Base-by-base conservation (phyloP, 2,329 filamentous ascomycete species). In the Diatrype stigma region DNA sequence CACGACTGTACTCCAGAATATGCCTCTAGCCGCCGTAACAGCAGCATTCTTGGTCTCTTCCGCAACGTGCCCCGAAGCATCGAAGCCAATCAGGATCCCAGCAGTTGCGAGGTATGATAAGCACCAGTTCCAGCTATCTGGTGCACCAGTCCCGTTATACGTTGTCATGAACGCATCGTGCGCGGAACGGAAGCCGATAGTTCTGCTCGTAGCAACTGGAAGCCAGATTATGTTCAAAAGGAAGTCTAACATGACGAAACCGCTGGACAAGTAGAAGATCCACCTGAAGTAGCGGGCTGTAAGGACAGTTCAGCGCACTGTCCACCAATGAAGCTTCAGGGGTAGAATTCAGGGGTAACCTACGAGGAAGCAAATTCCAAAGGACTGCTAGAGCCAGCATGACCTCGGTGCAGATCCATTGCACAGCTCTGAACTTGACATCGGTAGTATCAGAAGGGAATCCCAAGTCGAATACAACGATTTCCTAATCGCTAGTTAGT, bases 121-220 rank as follows among this genome's bases (percentile, higher is more conserved):
- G 65, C 80, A 82, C 81, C 80, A 84, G 60, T 84, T 84, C 80
- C 81, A 84, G 2, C 74, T 80, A 1, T 73, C 69, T 0, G 80
- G 78, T 1, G 77, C 76, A 11, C 76, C 77, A 11, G 76, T 79
- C 2, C 75, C 76, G 51, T 84, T 84, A 60, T 82, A 82, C 0
- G 80, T 83, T 12, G 78, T 74, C 68, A 82, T 78, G 61, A 84
- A 84, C 8, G 80, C 80, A 52, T 82, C 80, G 34, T 80, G 70
- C 0, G 81, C 71, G 1, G 77, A 72, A n/a, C 80, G 76, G 64
- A 84, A 84, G 2, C 81, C 81, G 60, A 75, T 77, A 0, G 77
- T 80, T 50, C 79, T 73, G 52, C 68, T 73, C 0, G 78, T 76
- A 1, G 76, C 80, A 44, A 84, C 79, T 2, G 81, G 81, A 2